Base-by-base conservation (phyloP, 805 yeast genomes). In the Candida insectorum region DNA sequence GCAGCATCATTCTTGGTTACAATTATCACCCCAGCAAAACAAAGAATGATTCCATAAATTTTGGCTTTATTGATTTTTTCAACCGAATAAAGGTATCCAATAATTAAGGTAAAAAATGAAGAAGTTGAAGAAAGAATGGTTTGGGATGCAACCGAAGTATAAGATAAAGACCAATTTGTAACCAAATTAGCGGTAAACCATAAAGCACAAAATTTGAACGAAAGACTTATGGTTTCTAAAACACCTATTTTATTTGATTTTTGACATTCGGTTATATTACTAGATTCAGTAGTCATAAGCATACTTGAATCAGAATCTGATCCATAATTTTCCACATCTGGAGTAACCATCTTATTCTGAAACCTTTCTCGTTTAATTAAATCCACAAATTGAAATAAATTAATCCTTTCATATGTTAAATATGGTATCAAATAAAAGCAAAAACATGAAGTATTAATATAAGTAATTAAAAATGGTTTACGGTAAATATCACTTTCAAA, bases 141-240 rank as follows among this genome's bases (percentile, higher is more conserved):
- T 50, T 94, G 97, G 10, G 93, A 82, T 2, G 95, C 94, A 14
- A 93, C 98, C 9, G 89, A 80, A 0, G 98, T 93, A 57, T 82
- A 93, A 16, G 83, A 73, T 33, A 93, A 66, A 14, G 95, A 80
- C 0, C 95, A 86, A 58, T 93, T 93, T 20, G 93, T 87, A 36
- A 85, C 81, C 43, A 89, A 69, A 56, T 93, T 93, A 3, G 97
- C 95, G 12, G 79, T 40, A 53, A 86, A 93, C 98, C 98, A 93
- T 26, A 93, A 64, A 3, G 84, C 60, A 43, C 94, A 82, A 56
- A 93, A 93, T 60, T 87, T 85, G 10, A 81, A 70, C 41, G 96
- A 80, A 27, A 93, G 59, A 36, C 62, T 62, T 9, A 86, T 71
- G 0, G 97, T 93, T 40, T 88, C 91, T 21, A 59, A 58, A 9